A percentile compares a stretch with the other conserved stretches of the same genome.
Evolutionary conservation across 139 green algal genomes (phyloP).

Genomic region (Marvania coccoides): DNA sequence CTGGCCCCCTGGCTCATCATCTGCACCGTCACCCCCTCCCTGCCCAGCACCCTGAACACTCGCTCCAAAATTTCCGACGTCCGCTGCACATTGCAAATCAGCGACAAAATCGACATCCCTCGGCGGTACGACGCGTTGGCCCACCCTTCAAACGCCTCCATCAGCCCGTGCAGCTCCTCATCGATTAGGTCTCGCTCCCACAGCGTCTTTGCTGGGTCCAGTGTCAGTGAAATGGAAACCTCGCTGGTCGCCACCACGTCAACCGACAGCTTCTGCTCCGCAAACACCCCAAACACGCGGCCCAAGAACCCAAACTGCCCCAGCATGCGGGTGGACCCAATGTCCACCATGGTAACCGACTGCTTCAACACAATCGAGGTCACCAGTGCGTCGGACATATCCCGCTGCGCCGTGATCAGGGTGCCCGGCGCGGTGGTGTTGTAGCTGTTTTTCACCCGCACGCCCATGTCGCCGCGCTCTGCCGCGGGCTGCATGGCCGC

Average conservation of each 20-base stretch:
- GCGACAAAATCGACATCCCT: slow-evolving; percentile 76
- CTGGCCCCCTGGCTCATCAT: slow-evolving; percentile 80
- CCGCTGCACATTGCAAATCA: slow-evolving; percentile 91
- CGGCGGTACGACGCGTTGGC: slow-evolving; percentile 48
- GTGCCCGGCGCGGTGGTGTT: slow-evolving; percentile 80
- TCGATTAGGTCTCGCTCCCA: slow-evolving; percentile 63
- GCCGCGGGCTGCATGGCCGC: slow-evolving; percentile 90
- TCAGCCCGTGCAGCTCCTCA: slow-evolving; percentile 70
- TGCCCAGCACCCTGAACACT: slow-evolving; percentile 50
- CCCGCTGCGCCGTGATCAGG: slow-evolving; percentile 65
- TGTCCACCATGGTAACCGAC: slow-evolving; percentile 81
- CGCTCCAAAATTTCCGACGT: slow-evolving; percentile 74
- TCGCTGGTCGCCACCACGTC: slow-evolving; percentile 96
- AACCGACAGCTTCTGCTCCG: slow-evolving; percentile 74
- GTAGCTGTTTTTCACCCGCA: slow-evolving; percentile 98
- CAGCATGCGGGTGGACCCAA: slow-evolving; percentile 75
- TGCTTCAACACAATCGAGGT: slow-evolving; percentile 94
- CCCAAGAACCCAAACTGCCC: slow-evolving; percentile 83
- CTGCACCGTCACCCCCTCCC: slow-evolving; percentile 63
- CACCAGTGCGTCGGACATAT: slow-evolving; percentile 75
- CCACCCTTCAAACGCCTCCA: slow-evolving; percentile 55
- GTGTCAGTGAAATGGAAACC: slow-evolving; percentile 88
- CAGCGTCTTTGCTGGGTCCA: slow-evolving; percentile 71
- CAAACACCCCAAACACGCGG: slow-evolving; percentile 84
- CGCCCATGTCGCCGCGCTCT: slow-evolving; percentile 53